Evolutionary conservation across 306 rosid species (phyloP).

Genomic region (Cucurbita pepo): DNA sequence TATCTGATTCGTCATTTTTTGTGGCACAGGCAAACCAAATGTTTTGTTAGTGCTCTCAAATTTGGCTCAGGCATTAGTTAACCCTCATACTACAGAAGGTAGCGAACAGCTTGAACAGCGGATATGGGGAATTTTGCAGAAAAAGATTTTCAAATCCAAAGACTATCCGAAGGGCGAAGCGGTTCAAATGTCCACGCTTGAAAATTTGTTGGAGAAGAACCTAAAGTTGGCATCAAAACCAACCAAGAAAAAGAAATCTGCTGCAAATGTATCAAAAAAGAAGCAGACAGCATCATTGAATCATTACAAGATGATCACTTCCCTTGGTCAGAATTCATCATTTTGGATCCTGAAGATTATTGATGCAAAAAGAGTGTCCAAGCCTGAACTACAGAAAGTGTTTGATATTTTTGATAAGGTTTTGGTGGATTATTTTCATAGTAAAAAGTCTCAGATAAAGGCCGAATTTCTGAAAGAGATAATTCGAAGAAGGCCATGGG

Average conservation of each 20-base stretch:
- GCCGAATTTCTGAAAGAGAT: constrained; percentile 64
- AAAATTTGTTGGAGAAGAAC: constrained; percentile 57
- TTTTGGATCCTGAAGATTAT: constrained; percentile 75
- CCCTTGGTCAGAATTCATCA: constrained; percentile 65
- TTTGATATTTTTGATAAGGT: constrained; percentile 38
- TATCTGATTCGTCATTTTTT: not conserved
- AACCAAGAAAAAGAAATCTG: constrained; percentile 42
- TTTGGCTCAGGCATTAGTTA: constrained; percentile 54
- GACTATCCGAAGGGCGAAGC: constrained; percentile 68
- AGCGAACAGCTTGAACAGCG: constrained; percentile 90
- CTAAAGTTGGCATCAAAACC: constrained; percentile 79
- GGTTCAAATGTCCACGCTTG: constrained; percentile 50
- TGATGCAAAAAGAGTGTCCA: constrained; percentile 43
- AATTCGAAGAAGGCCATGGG: constrained; percentile 59
- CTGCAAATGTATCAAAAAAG: constrained; percentile 31
- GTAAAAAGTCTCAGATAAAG: constrained; percentile 69
- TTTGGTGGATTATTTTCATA: constrained; percentile 41
- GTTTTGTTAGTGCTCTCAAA: constrained; percentile 62
- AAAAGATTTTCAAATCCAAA: constrained; percentile 64
- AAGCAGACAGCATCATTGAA: constrained; percentile 51
- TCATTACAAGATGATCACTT: constrained; percentile 51
- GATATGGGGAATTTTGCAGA: constrained; percentile 81
- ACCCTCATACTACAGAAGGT: constrained; percentile 67
- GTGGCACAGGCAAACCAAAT: constrained; percentile 60
- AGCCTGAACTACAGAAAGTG: constrained; percentile 37